These are phyloP conservation scores for Tricholoma saponaceum DNA, from an alignment of 768 basidiomycete genomes.

Conservation along the genomic window DNA sequence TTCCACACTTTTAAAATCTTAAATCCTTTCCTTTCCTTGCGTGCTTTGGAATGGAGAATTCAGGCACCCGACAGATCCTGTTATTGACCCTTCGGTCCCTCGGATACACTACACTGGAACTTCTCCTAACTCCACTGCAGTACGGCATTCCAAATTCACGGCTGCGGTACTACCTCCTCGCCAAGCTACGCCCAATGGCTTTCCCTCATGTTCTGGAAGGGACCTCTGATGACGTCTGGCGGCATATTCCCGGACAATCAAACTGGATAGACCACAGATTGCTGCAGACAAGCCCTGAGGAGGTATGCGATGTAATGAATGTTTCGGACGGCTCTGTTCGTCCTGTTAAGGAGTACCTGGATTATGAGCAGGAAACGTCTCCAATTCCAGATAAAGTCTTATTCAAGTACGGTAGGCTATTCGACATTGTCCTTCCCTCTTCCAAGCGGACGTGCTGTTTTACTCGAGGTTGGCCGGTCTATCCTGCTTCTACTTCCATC, in stretches of 20 bases:
- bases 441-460: constrained; percentile 70
- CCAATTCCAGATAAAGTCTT: constrained; percentile 60
- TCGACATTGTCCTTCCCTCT: constrained; percentile 73
- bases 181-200: constrained; percentile 41
- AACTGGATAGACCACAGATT: constrained; percentile 39
- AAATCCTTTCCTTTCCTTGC: constrained; percentile 4
- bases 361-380: constrained; percentile 17
- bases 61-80: constrained; percentile 57
- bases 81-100: constrained; percentile 46
- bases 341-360: constrained; percentile 39
- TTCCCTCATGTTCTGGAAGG: constrained; percentile 27
- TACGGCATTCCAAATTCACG: constrained; percentile 83
- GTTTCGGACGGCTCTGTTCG: constrained; percentile 3
- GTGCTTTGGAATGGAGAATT: constrained; percentile 40
- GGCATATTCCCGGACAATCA: constrained; percentile 48
- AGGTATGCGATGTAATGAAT: neutral
- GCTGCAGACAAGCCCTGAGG: neutral
- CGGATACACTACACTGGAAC: constrained; percentile 56
- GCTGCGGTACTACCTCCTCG: constrained; percentile 75
- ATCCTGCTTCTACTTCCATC: constrained; percentile 4
- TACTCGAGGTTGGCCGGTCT: constrained; percentile 53
- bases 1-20: constrained; percentile 2
- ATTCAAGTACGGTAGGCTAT: constrained; percentile 71
- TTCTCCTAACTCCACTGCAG: constrained; percentile 71
- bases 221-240: constrained; percentile 30